phyloP scores from a whole-genome alignment of 1,139 yeast genomes.

The Tardiomyces blankii region DNA sequence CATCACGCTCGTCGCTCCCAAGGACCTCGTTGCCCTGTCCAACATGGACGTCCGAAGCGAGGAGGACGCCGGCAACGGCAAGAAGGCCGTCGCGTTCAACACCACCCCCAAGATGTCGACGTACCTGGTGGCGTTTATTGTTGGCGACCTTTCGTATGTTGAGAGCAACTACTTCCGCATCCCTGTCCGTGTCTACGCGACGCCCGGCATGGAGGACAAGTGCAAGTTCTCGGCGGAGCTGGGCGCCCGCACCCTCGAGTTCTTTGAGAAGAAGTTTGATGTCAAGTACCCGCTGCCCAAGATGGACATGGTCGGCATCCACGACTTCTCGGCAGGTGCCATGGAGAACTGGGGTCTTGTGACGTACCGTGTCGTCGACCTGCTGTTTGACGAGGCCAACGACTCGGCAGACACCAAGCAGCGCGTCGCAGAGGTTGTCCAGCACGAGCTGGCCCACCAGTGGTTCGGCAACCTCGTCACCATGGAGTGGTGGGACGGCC shows the following conservation, averaged over 20 bases:
- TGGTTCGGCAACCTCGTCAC: conserved; percentile 92
- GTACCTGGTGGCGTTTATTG: conserved; percentile 69
- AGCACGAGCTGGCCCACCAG: conserved; percentile 87
- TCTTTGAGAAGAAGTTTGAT: conserved; percentile 61
- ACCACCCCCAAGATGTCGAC: conserved; percentile 73
- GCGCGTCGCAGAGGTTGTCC: conserved; percentile 78
- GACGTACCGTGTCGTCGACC: conserved; percentile 71
- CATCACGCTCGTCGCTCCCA: conserved; percentile 46
- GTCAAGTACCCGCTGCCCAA: conserved; percentile 72
- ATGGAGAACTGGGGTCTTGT: conserved; percentile 91
- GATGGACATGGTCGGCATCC: conserved; percentile 74
- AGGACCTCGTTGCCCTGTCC: conserved; percentile 54
- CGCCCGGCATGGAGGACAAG: conserved; percentile 56
- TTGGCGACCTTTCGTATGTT: conserved; percentile 68
- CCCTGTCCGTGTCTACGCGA: conserved; percentile 74
- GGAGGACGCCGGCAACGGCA: conserved; percentile 34
- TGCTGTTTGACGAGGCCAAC: conserved; percentile 54
- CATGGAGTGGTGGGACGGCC: conserved; percentile 93
- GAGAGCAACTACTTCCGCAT: conserved; percentile 57
- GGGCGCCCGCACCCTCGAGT: conserved; percentile 65
- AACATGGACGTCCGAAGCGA: conserved; percentile 54
- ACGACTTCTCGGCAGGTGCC: conserved; percentile 77
- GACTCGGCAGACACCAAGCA: conserved; percentile 60
- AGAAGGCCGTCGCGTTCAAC: conserved; percentile 45
- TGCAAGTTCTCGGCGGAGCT: conserved; percentile 62